These are phyloP conservation scores for Eutypella sp. DNA, from an alignment of 2,329 filamentous ascomycete genomes.

Conservation along the genomic window DNA sequence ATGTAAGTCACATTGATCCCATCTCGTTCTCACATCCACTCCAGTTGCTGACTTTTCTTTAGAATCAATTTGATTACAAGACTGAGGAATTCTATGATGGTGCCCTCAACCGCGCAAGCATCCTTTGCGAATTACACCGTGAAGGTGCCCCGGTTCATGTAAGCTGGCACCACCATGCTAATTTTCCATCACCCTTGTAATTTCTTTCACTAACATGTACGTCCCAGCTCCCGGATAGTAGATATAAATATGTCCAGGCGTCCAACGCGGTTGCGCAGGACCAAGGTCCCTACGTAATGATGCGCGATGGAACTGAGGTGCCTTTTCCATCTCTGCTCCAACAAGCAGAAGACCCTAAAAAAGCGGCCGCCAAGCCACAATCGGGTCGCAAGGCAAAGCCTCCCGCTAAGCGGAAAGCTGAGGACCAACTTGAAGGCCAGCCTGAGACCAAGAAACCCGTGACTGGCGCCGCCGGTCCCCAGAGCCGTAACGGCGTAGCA, in stretches of 20 bases:
- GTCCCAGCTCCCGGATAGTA: slow-evolving; percentile 20
- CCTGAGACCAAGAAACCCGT: slow-evolving; percentile 44
- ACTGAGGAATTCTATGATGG: slow-evolving; percentile 25
- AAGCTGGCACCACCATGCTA: slow-evolving; percentile 11
- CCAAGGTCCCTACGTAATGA: slow-evolving; percentile 22
- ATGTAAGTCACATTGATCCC: slow-evolving; percentile 28
- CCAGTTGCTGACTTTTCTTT: slow-evolving; percentile 13
- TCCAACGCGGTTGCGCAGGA: slow-evolving; percentile 15
- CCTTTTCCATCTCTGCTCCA: slow-evolving; percentile 25
- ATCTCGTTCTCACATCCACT: slow-evolving; percentile 3
- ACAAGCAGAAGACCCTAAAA: slow-evolving; percentile 34
- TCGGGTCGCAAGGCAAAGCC: slow-evolving; percentile 26
- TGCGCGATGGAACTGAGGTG: slow-evolving; percentile 25
- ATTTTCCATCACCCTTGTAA: slow-evolving; percentile 2
- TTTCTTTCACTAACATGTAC: slow-evolving; percentile 10
- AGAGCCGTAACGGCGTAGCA: neutral
- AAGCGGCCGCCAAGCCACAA: slow-evolving; percentile 23
- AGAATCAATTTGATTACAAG: slow-evolving; percentile 23
- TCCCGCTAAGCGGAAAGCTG: slow-evolving; percentile 45
- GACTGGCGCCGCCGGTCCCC: slow-evolving; percentile 26
- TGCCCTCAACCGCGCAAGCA: slow-evolving; percentile 20
- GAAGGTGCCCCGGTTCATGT: slow-evolving; percentile 22
- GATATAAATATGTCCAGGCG: slow-evolving; percentile 21
- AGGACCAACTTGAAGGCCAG: slow-evolving; percentile 44
- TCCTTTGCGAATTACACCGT: slow-evolving; percentile 21